Conservation (phyloP, 345 rosid species). For the Euphorbia tirucalli region DNA sequence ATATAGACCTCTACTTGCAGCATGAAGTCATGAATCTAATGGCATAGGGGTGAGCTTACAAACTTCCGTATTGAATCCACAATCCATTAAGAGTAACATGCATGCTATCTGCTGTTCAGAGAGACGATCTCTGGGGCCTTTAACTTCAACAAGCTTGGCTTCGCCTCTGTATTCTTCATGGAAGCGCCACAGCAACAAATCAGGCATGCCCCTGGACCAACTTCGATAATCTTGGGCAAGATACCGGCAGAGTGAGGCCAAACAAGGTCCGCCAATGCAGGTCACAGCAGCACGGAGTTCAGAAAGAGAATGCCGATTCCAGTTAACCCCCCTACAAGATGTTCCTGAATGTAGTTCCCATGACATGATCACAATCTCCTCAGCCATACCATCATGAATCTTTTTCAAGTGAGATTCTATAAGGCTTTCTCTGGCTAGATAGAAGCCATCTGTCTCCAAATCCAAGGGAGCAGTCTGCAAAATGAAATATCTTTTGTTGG, state of each 20-base stretch:
- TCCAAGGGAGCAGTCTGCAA: constrained; percentile 85
- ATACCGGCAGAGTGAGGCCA: constrained; percentile 68
- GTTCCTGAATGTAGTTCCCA: constrained; percentile 72
- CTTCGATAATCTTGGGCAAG: constrained; percentile 77
- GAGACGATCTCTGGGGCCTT: constrained; percentile 75
- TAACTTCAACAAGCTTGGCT: constrained; percentile 96
- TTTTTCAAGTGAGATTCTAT: constrained; percentile 59
- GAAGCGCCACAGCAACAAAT: constrained; percentile 85
- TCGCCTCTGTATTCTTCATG: constrained; percentile 72
- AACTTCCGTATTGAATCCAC: constrained; percentile 75
- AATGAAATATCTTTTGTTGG: neutral
- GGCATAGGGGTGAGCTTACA: constrained; percentile 61
- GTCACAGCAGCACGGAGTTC: constrained; percentile 82
- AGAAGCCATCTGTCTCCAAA: constrained; percentile 68
- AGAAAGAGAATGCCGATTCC: constrained; percentile 70
- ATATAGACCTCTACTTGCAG: neutral
- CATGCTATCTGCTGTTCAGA: constrained; percentile 95
- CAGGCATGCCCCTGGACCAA: constrained; percentile 99
- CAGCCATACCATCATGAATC: constrained; percentile 69
- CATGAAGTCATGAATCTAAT: neutral
- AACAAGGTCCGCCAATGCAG: constrained; percentile 66
- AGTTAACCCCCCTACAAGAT: constrained; percentile 72
- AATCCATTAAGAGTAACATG: constrained; percentile 76
- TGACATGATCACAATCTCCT: constrained; percentile 72
- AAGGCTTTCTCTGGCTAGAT: constrained; percentile 44